Percentiles rank a stretch among this genome's conserved stretches.
Evolutionary conservation across 257 asterid species (phyloP).

Genomic region (Thymus mandschuricus): DNA sequence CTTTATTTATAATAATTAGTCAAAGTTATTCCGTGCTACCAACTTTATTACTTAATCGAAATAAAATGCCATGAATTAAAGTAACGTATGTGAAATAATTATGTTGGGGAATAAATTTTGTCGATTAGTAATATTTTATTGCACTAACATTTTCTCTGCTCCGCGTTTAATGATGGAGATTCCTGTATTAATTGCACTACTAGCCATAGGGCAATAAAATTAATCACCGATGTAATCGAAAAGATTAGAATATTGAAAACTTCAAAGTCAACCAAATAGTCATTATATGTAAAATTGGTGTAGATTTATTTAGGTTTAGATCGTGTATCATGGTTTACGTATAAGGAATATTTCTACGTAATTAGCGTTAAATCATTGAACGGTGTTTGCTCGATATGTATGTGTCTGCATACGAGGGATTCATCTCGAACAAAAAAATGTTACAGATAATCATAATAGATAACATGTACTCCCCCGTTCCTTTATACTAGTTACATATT

Average conservation of each 20-base stretch:
- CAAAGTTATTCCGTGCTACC: slow-evolving; percentile 37
- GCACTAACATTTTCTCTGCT: slow-evolving; percentile 22
- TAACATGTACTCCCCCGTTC: too few species aligned
- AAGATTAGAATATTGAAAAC: background rate
- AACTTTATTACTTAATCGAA: slow-evolving; percentile 1
- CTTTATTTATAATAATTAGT: slow-evolving; percentile 27
- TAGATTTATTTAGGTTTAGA: background rate
- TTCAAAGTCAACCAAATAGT: slow-evolving; percentile 33
- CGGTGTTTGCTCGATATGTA: too few species aligned
- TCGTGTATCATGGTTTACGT: background rate
- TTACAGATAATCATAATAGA: too few species aligned
- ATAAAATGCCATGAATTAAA: slow-evolving; percentile 22
- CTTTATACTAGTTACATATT: too few species aligned
- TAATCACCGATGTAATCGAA: slow-evolving; percentile 14
- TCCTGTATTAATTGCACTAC: background rate
- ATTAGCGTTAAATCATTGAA: background rate
- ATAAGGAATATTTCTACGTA: background rate
- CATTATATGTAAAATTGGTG: slow-evolving; percentile 18
- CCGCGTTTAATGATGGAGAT: slow-evolving; percentile 28
- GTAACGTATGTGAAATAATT: slow-evolving; percentile 29
- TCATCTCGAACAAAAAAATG: too few species aligned
- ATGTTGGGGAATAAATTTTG: slow-evolving; percentile 32
- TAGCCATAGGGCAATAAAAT: background rate
- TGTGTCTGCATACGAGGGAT: too few species aligned
- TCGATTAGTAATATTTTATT: too few species aligned